Evolutionary conservation across 352 stramenopile genomes (phyloP), one percentile per base, ranked within the genome.

Genomic region (Pythium phragmiticola): DNA sequence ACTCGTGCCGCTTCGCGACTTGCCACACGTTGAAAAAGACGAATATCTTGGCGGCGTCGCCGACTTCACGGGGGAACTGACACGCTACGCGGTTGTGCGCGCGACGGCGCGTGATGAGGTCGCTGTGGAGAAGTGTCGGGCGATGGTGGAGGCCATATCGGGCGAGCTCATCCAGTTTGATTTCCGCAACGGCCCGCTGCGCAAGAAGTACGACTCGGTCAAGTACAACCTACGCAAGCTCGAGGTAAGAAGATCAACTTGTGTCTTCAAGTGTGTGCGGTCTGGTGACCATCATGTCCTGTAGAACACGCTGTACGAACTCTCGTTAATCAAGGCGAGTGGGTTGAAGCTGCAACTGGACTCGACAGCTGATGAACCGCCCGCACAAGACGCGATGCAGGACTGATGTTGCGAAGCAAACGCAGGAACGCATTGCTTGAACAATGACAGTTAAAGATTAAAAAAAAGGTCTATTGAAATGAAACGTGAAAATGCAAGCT

Each of bases 161-260:
- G 88, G 92, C 12, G 84, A 98, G 65, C 63, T 96, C 19, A 86
- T 98, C 36, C 78, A 97, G 76, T 98, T 98, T 63, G 94, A 98
- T 69, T 98, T 98, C 65, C 80, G 94, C 41, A 98, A 98, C 68
- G 92, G 94, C 0, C 77, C 83, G 14, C 56, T 98, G 43, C 82
- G 95, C 36, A 90, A 92, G 51, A 98, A 98, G 68, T 98, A 96
- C 60, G 95, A 98, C 72, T 85, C 90, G 21, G 80, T 97, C 63
- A 98, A 98, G 74, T 98, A 98, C 81, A 94, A 94, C 17, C 57
- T 98, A 30, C 95, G 94, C 57, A 94, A 95, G 26, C 77, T 98
- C 7, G 94, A 98, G 81, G 85, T 92, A 65, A 39, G 60, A 26
- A 34, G 4, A 21, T 56, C 8, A 53, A 45, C 33, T 6, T 19